These are phyloP conservation scores for Pythium sukuiense DNA, from an alignment of 352 stramenopile species.

Conservation along the genomic window DNA sequence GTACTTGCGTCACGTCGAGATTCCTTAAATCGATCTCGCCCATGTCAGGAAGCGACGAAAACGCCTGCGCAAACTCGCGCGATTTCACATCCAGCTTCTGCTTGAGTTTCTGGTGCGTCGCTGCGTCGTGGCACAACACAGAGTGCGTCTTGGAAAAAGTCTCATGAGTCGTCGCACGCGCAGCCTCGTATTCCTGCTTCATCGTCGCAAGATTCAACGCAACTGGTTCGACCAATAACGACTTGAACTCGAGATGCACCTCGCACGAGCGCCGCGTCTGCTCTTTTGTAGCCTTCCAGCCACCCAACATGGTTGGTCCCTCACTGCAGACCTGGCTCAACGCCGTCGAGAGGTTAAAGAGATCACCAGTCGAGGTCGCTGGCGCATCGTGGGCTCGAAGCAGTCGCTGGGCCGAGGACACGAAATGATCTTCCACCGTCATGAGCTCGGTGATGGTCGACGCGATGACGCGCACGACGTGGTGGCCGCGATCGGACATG, in stretches of 20 bases:
- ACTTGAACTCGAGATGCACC: constrained; percentile 81
- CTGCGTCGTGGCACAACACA: constrained; percentile 45
- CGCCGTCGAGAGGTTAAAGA: constrained; percentile 23
- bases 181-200: constrained; percentile 76
- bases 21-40: constrained; percentile 27
- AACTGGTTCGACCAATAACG: constrained; percentile 68
- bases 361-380: constrained; percentile 23
- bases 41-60: constrained; percentile 27
- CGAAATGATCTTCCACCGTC: constrained; percentile 50
- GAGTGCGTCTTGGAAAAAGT: constrained; percentile 56
- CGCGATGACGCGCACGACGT: constrained; percentile 57
- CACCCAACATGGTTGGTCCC: constrained; percentile 50
- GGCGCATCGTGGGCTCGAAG: constrained; percentile 48
- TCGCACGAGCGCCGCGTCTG: constrained; percentile 61
- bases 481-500: constrained; percentile 65
- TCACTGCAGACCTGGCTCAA: constrained; percentile 43
- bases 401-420: constrained; percentile 52
- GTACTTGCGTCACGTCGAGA: constrained; percentile 20
- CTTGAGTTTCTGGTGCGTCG: constrained; percentile 47
- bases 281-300: constrained; percentile 59
- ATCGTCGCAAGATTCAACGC: constrained; percentile 72
- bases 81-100: constrained; percentile 64
- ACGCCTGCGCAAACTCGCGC: constrained; percentile 28
- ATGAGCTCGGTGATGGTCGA: constrained; percentile 58
- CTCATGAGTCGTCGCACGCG: constrained; percentile 56